Evolutionary conservation across 352 stramenopile genomes (phyloP), one percentile per base, ranked within the genome.

Genomic region (Globisporangium paddicum): DNA sequence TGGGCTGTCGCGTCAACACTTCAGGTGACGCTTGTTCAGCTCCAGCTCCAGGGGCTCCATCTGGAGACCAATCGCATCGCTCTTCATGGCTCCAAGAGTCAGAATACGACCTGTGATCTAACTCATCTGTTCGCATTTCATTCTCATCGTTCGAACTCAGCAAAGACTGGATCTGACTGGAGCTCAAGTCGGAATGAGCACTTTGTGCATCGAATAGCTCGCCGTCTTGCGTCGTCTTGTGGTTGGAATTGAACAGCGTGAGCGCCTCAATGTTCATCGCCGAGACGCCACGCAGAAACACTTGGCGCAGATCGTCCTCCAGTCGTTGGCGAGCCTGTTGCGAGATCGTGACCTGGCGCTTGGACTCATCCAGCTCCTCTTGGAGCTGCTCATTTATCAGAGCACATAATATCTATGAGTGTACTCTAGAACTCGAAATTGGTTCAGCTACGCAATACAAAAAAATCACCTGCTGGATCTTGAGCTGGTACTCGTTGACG

Each of bases 191-290:
- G 23, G 5, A 10, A 5, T 35, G 8, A 5, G 5, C 45, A 8
- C 21, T 14, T 16, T 59, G 25, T 4, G 21, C 30, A 2, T 60
- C 21, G 14, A 23, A 23, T 21, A 34, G 5, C 28, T 58, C 49
- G 3, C 52, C 37, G 11, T 32, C 57, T 21, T 50, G 63, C 28
- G 56, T 45, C 7, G 37, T 38, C 57, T 72, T 71, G 53, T 84
- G 77, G n/a, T 58, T 86, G 7, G 72, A 64, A n/a, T 71, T 77
- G 60, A 89, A 87, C 1, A 82, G 68, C 26, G 64, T 78, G 21
- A 89, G 65, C 9, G 79, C 79, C 49, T 89, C 79, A n/a, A 89
- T 86, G 38, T 89, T 89, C 79, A 89, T 87, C 4, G 77, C 71
- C n/a, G 79, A 89, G 13, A 89, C 75, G 1, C 79, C 79, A 19